phyloP scores from a whole-genome alignment of 331 rosid species.

The Spiraea crenata region DNA sequence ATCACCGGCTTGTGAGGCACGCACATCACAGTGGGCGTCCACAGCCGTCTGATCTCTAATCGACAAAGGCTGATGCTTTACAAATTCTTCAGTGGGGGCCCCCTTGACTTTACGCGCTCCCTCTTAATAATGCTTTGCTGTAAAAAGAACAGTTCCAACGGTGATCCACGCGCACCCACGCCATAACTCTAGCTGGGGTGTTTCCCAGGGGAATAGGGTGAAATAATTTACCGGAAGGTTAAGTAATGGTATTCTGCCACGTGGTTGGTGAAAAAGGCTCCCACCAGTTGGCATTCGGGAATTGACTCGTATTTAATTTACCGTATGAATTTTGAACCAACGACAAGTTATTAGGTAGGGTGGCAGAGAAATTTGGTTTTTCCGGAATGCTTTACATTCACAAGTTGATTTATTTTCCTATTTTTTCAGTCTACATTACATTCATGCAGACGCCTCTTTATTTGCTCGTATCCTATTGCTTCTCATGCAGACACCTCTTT shows the following conservation, averaged over 20 bases:
- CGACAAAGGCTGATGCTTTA: neutral
- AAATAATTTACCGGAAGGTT: neutral
- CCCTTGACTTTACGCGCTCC: neutral
- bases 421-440: too few species aligned
- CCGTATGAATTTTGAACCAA: neutral
- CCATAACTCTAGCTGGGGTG: neutral
- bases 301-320: neutral
- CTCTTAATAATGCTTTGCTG: neutral
- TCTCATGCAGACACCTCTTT: too few species aligned
- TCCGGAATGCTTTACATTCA: too few species aligned
- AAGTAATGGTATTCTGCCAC: neutral
- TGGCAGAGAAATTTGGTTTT: too few species aligned
- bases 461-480: too few species aligned
- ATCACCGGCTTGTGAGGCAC: slow-evolving; percentile 20
- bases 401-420: too few species aligned
- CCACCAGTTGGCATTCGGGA: neutral
- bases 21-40: slow-evolving; percentile 12
- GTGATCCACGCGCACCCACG: neutral
- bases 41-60: slow-evolving; percentile 20
- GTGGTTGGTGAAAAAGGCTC: neutral
- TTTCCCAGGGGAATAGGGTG: neutral
- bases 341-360: neutral
- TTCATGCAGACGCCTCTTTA: too few species aligned
- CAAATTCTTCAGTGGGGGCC: neutral
- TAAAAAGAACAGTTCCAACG: neutral